Percentiles rank a stretch among this genome's conserved stretches.
Conservation (phyloP, 73 alveolate genomes). For the Urostyla sp. region DNA sequence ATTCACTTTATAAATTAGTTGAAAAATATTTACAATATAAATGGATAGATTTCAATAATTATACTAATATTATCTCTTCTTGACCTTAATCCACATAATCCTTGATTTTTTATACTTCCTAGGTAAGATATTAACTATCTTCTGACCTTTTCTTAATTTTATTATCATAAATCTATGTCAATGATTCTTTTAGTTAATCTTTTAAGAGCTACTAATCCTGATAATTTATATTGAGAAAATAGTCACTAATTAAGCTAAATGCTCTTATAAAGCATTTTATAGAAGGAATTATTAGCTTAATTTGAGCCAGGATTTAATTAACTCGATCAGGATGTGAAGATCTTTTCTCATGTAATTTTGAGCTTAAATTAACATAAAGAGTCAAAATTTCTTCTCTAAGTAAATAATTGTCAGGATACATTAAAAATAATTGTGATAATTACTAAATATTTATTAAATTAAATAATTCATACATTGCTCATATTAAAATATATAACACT, state of each 20-base stretch:
- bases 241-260: not conserved
- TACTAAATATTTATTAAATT: not conserved
- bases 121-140: not conserved
- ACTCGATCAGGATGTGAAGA: not conserved
- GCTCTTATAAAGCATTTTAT: not conserved
- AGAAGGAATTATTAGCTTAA: not conserved
- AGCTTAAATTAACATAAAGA: slow-evolving; percentile 11
- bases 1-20: not conserved
- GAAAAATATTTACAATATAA: slow-evolving; percentile 7
- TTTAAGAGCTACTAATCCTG: not conserved
- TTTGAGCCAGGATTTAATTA: not conserved
- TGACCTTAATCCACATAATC: not conserved
- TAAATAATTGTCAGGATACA: not conserved
- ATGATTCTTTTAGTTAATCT: not conserved
- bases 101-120: not conserved
- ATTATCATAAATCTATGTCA: not conserved
- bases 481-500: slow-evolving; percentile 11
- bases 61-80: not conserved
- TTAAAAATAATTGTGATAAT: not conserved
- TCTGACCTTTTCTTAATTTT: not conserved
- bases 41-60: slow-evolving; percentile 5
- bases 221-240: not conserved
- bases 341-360: slow-evolving; percentile 23
- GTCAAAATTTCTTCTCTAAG: not conserved
- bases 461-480: not conserved